Percentiles rank a stretch among this genome's conserved stretches.
phyloP scores from a whole-genome alignment of 2,329 filamentous ascomycete species.

The Alternaria sp. region DNA sequence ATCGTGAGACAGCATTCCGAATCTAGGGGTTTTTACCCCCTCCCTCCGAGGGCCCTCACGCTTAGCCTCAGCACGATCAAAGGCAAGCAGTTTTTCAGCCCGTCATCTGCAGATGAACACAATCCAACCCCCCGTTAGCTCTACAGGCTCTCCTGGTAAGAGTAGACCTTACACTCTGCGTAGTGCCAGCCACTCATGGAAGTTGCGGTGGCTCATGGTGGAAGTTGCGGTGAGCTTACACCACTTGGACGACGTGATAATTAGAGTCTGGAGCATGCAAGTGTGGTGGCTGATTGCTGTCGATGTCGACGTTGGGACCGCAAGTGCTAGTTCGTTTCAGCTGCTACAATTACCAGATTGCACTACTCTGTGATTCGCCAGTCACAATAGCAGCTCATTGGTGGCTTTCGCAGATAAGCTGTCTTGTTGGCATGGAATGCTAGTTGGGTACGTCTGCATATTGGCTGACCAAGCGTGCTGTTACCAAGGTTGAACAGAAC shows the following conservation, averaged over 20 bases:
- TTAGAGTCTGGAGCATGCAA: background rate
- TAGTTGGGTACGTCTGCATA: background rate
- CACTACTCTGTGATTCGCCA: constrained; percentile 4
- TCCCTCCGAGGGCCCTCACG: background rate
- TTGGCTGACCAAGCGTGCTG: constrained; percentile 1
- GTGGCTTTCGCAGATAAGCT: background rate
- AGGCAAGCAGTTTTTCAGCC: background rate
- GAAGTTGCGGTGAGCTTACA: background rate
- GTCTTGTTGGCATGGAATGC: background rate
- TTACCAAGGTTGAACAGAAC: background rate
- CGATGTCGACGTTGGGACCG: background rate
- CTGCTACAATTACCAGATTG: background rate
- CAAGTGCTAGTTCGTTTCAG: constrained; percentile 5
- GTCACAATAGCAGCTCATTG: background rate
- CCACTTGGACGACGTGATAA: background rate
- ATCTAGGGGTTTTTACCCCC: background rate
- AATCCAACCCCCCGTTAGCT: background rate
- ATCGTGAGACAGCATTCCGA: background rate
- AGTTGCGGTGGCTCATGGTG: background rate
- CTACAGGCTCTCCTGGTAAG: background rate
- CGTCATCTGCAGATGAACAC: background rate
- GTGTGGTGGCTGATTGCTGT: background rate
- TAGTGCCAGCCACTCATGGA: background rate
- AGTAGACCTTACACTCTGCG: background rate
- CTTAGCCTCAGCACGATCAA: background rate